Conservation (phyloP, 805 yeast species). For the Candida ascalaphidarum region DNA sequence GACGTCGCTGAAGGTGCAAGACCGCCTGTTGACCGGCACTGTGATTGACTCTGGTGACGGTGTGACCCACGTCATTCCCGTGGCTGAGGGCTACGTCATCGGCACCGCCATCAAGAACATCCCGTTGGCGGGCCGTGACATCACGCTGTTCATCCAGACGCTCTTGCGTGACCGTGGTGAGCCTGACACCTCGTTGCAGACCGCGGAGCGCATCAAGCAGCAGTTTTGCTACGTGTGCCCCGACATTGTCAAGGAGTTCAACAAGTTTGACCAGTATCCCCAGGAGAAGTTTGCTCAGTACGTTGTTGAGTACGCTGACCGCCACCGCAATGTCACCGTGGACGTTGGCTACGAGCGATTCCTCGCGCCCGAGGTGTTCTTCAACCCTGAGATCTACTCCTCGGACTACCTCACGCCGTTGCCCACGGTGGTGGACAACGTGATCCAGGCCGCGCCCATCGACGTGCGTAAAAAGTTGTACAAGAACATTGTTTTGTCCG, state of each 20-base stretch:
- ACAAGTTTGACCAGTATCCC: slow-evolving; percentile 88
- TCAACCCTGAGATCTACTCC: slow-evolving; percentile 95
- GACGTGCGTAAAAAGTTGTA: slow-evolving; percentile 96
- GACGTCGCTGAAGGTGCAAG: slow-evolving; percentile 94
- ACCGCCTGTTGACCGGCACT: slow-evolving; percentile 94
- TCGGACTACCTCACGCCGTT: slow-evolving; percentile 93
- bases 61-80: slow-evolving; percentile 98
- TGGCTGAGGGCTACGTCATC: slow-evolving; percentile 97
- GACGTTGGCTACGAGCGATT: slow-evolving; percentile 98
- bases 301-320: slow-evolving; percentile 74
- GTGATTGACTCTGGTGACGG: slow-evolving; percentile 99
- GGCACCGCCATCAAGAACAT: slow-evolving; percentile 96
- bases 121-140: slow-evolving; percentile 98
- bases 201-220: slow-evolving; percentile 96
- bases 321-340: slow-evolving; percentile 42
- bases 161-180: slow-evolving; percentile 96
- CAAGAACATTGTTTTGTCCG: slow-evolving; percentile 90
- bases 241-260: slow-evolving; percentile 93
- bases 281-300: slow-evolving; percentile 85
- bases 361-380: slow-evolving; percentile 97
- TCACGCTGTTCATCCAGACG: slow-evolving; percentile 87
- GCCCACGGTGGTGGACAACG: slow-evolving; percentile 93
- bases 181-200: slow-evolving; percentile 82
- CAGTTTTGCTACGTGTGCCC: slow-evolving; percentile 97
- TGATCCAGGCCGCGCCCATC: slow-evolving; percentile 90